Evolutionary conservation across 106 monocot species (phyloP).

Genomic region (Dioscorea dumetorum): DNA sequence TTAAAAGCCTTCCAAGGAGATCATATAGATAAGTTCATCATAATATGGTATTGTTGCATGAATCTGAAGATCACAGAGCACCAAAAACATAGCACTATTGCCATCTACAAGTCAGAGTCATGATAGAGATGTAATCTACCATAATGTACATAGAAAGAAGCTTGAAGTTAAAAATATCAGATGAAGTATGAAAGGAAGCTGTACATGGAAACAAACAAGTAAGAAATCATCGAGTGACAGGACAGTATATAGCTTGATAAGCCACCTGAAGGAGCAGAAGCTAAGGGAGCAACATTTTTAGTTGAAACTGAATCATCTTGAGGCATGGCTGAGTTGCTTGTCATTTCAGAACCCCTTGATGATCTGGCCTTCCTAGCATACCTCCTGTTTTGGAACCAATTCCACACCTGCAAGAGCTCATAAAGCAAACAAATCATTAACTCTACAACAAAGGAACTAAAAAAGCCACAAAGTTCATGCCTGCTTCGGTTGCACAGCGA

Average conservation of each 20-base stretch:
- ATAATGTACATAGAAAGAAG: too few species aligned
- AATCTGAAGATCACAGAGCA: too few species aligned
- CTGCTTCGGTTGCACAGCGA: conserved; percentile 85
- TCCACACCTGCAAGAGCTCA: conserved; percentile 67
- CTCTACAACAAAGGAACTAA: background rate
- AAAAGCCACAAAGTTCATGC: conserved; percentile 12
- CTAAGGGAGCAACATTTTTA: conserved; percentile 33
- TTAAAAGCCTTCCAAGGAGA: too few species aligned
- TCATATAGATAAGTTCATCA: too few species aligned
- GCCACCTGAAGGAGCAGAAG: conserved; percentile 43
- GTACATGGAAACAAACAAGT: too few species aligned
- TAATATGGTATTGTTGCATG: too few species aligned
- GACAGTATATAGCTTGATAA: background rate
- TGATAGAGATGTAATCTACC: too few species aligned
- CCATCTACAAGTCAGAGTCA: too few species aligned
- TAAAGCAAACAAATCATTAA: background rate
- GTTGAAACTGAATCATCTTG: conserved; percentile 46
- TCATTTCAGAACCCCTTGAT: conserved; percentile 37
- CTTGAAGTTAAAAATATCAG: too few species aligned
- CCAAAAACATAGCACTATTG: too few species aligned
- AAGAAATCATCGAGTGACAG: background rate
- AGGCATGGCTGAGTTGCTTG: conserved; percentile 24
- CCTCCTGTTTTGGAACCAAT: conserved; percentile 98
- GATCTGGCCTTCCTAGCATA: conserved; percentile 69
- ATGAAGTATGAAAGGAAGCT: too few species aligned